phyloP scores from a whole-genome alignment of 1,284 basidiomycete species.

The Cryptococcus sp. region DNA sequence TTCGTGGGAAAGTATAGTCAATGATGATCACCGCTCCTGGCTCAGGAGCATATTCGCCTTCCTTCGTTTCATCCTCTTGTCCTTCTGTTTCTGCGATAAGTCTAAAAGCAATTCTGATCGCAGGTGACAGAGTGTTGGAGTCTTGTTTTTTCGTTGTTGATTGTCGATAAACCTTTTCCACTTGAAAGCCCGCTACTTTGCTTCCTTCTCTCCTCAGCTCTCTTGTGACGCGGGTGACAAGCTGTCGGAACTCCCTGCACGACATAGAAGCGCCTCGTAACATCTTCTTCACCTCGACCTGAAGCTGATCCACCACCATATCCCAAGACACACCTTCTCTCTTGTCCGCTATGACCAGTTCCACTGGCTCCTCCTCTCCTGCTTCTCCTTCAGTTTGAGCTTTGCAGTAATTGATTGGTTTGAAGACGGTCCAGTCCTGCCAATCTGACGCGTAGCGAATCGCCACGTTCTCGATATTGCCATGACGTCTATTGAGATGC shows the following conservation, averaged over 20 bases:
- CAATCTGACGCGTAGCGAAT: slow-evolving; percentile 21
- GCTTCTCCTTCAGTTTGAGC: neutral
- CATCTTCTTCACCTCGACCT: neutral
- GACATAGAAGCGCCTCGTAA: neutral
- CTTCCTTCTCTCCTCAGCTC: slow-evolving; percentile 11
- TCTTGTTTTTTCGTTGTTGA: neutral
- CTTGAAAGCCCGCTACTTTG: slow-evolving; percentile 9
- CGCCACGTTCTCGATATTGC: slow-evolving; percentile 18
- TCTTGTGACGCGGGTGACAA: neutral
- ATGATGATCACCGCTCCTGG: slow-evolving; percentile 22
- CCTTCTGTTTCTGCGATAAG: neutral
- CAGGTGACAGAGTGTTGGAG: neutral
- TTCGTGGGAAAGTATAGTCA: slow-evolving; percentile 5
- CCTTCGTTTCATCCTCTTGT: neutral
- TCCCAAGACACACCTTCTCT: slow-evolving; percentile 6
- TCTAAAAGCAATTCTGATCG: slow-evolving; percentile 10
- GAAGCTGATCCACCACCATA: slow-evolving; percentile 4
- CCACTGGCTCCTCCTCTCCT: no score
- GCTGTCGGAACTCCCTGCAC: neutral
- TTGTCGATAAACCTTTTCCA: slow-evolving; percentile 10
- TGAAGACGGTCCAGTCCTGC: slow-evolving; percentile 27
- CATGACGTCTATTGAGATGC: neutral
- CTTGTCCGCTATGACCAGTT: slow-evolving; percentile 7
- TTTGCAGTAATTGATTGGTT: slow-evolving; percentile 2
- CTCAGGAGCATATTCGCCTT: neutral